Evolutionary conservation across 2,329 filamentous ascomycete species (phyloP), one percentile per base, ranked within the genome.

Genomic region (Cladophialophora psammophila): DNA sequence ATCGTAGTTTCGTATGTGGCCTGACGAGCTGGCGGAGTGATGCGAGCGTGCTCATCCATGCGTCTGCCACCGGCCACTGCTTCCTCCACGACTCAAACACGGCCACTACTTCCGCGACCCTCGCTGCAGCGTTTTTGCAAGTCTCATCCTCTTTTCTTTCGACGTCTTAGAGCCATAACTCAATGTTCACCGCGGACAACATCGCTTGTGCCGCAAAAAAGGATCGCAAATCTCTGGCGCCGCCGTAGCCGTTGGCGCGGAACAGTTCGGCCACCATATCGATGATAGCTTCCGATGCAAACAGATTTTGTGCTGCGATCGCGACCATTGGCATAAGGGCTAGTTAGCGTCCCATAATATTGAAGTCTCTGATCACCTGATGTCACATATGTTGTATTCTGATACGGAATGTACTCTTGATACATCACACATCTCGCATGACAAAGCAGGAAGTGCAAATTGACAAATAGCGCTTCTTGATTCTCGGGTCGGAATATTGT

Each of bases 341-440:
- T 26, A 26, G 3, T 26, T 26, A 42, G 40, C 2, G 12, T 3
- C 2, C 40, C 10, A n/a, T 42, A n/a, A 12, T 42, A 42, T 42
- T n/a, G 40, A 12, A n/a, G 40, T 42, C 26, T 4, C 40, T 42
- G 12, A n/a, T 42, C 12, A 2, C n/a, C 40, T 3, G n/a, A 42
- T 42, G 40, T 20, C n/a, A 38, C 10, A 48, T 45, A 18, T n/a
- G 31, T 42, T 7, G 35, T 15, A n/a, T 48, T 35, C 12, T 34
- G 35, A 34, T 45, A 60, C 10, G 57, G 57, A 20, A 60, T 34
- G 31, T 60, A 60, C 31, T 60, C 57, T 48, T 60, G n/a, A 18
- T 48, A 36, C 57, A 60, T 42, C 15, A 20, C 57, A 48, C 57
- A 45, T 34, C 38, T 60, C 35, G 40, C 40, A 45, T 60, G 57